Conservation (phyloP, 208 protist species). For the Leishmania arabica region DNA sequence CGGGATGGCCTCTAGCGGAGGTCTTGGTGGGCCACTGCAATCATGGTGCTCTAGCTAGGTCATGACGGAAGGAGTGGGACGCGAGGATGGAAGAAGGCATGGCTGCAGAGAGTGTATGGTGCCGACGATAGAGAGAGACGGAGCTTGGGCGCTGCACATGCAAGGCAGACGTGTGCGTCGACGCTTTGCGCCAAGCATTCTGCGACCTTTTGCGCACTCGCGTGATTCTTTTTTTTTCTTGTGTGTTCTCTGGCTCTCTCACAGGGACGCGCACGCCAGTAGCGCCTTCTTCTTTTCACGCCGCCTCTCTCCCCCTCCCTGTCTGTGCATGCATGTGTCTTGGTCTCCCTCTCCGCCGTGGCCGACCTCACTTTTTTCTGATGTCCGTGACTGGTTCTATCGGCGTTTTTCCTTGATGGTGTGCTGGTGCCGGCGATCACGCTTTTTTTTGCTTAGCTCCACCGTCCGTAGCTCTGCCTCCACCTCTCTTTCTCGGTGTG, state of each 20-base stretch:
- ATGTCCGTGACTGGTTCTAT: neutral
- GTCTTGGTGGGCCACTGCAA: neutral
- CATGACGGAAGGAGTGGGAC: neutral
- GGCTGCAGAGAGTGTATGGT: neutral
- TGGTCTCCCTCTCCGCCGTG: neutral
- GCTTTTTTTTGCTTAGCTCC: neutral
- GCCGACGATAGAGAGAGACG: neutral
- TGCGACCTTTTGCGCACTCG: neutral
- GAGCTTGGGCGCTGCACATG: neutral
- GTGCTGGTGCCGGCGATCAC: neutral
- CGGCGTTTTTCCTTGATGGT: neutral
- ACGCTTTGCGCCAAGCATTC: neutral
- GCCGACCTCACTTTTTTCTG: neutral
- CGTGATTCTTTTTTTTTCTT: neutral
- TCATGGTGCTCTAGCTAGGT: neutral
- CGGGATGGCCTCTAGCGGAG: neutral
- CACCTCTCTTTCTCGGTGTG: neutral
- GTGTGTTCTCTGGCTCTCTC: neutral
- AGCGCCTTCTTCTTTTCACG: neutral
- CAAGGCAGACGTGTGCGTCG: neutral
- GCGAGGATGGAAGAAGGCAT: neutral
- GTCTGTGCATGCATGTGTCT: neutral
- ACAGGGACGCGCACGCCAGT: neutral
- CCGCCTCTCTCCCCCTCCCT: neutral
- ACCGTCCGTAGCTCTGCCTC: neutral